These are phyloP conservation scores for Tylopilus sp. DNA, from an alignment of 768 basidiomycete genomes.

Conservation along the genomic window DNA sequence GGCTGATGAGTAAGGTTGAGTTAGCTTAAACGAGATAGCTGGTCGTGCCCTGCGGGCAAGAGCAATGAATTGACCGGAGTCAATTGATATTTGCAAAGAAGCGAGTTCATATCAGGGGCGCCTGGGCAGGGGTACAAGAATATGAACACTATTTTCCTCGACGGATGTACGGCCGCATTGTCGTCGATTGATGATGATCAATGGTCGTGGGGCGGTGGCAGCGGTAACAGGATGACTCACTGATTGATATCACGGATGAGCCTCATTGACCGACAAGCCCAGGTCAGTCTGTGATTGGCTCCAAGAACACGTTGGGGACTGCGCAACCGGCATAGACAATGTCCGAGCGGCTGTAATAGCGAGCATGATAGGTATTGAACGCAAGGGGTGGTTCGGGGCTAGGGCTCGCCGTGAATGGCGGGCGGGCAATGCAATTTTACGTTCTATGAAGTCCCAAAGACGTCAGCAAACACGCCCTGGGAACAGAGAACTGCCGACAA, in stretches of 20 bases:
- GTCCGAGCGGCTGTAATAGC: conserved; percentile 4
- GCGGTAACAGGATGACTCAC: background rate
- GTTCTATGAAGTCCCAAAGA: conserved; percentile 7
- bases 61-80: conserved; percentile 4
- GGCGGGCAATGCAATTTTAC: conserved; percentile 8
- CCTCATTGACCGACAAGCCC: background rate
- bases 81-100: background rate
- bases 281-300: conserved; percentile 10
- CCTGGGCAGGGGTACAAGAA: background rate
- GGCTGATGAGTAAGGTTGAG: background rate
- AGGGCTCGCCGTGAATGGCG: conserved; percentile 1
- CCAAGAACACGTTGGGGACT: conserved; percentile 8
- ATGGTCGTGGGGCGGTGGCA: background rate
- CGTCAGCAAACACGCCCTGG: conserved; percentile 14
- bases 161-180: background rate
- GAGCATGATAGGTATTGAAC: background rate
- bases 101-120: background rate
- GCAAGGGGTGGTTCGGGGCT: conserved; percentile 9
- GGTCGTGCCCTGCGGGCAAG: background rate
- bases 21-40: background rate
- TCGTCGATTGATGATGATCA: background rate
- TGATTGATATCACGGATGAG: conserved; percentile 6
- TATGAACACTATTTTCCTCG: background rate
- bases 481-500: background rate
- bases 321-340: conserved; percentile 1